These are phyloP conservation scores for Leccinum disarticulatum DNA, from an alignment of 768 basidiomycete species.

Conservation along the genomic window DNA sequence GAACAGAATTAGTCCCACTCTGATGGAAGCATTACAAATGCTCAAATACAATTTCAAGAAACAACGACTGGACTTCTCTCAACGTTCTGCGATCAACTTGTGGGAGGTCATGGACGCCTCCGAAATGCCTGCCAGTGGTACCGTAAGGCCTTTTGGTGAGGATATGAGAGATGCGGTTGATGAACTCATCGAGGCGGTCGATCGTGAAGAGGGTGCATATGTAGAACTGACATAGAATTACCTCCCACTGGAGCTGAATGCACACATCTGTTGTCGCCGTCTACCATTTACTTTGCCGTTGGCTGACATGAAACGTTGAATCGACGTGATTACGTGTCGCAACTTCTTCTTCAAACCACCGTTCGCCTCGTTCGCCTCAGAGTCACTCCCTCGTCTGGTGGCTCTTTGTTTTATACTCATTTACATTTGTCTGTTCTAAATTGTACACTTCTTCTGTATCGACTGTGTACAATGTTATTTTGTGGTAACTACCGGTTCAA, in stretches of 20 bases:
- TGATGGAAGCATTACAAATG: neutral
- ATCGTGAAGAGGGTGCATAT: neutral
- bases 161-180: neutral
- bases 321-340: no score
- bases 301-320: no score
- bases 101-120: neutral
- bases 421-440: neutral
- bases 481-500: neutral
- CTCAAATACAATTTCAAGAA: neutral
- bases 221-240: neutral
- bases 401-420: no score
- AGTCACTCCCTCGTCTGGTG: neutral
- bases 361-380: no score
- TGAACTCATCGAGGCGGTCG: neutral
- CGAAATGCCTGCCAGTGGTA: neutral
- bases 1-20: neutral
- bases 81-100: neutral
- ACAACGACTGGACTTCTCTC: neutral
- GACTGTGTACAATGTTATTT: neutral
- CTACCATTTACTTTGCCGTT: no score
- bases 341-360: no score
- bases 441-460: neutral
- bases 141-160: neutral
- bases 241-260: neutral
- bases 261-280: neutral